A percentile compares a stretch with the other conserved stretches of the same genome.
Conservation (phyloP, 441 rosid genomes). For the Erodium texanum region DNA sequence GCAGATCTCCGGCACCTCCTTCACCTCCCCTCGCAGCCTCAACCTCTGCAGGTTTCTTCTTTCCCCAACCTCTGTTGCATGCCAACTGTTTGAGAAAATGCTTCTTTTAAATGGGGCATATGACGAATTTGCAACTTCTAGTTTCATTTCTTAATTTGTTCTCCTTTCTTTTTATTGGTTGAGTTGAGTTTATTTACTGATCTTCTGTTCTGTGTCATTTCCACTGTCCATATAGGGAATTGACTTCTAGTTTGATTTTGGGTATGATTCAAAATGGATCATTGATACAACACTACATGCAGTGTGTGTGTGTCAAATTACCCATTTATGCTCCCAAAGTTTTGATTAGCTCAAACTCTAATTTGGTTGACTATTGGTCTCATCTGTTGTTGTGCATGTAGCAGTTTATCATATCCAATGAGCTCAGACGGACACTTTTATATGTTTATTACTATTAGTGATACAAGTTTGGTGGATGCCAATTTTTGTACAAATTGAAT, state of each 20-base stretch:
- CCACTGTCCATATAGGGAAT: no score
- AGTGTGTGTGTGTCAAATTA: no score
- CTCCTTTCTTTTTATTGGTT: no score
- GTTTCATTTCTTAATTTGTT: neutral
- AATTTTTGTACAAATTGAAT: neutral
- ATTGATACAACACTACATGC: neutral
- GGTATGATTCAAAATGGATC: constrained; percentile 1
- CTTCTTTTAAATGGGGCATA: no score
- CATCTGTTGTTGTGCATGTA: neutral
- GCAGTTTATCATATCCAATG: no score
- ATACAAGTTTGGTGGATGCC: neutral
- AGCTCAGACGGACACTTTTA: no score
- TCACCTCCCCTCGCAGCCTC: constrained; percentile 77
- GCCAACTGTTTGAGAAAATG: no score
- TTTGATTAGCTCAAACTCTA: neutral
- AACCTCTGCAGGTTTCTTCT: constrained; percentile 59
- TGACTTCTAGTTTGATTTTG: neutral
- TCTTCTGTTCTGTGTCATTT: no score
- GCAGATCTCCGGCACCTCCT: constrained; percentile 92
- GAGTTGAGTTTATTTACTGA: no score
- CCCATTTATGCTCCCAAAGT: no score
- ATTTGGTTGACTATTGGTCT: neutral
- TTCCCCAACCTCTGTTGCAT: no score
- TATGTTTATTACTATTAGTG: no score
- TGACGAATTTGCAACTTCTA: neutral